A percentile compares a stretch with the other conserved stretches of the same genome.
These are phyloP conservation scores for Penicillium sp. DNA, from an alignment of 2,329 filamentous ascomycete genomes.

Conservation along the genomic window DNA sequence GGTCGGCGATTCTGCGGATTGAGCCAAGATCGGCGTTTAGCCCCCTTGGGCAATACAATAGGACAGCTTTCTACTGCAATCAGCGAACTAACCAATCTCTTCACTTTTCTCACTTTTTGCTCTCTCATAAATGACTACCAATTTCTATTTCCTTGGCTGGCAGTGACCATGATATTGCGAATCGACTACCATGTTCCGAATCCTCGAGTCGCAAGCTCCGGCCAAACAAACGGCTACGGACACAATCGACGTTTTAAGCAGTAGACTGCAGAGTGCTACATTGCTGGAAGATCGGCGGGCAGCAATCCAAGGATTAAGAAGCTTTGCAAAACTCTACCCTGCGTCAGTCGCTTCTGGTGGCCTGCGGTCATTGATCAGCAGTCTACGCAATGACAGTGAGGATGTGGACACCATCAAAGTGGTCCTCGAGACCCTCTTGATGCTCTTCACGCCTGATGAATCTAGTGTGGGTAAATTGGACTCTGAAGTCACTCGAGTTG, in stretches of 20 bases:
- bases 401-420: constrained; percentile 97
- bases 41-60: constrained; percentile 21
- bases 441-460: constrained; percentile 75
- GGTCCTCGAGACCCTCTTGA: constrained; percentile 88
- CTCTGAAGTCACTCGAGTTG: background rate
- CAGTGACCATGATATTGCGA: constrained; percentile 43
- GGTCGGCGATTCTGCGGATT: constrained; percentile 19
- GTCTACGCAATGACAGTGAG: constrained; percentile 80
- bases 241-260: constrained; percentile 86
- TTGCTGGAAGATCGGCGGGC: constrained; percentile 91
- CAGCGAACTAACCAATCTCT: constrained; percentile 2
- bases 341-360: constrained; percentile 93
- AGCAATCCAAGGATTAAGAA: constrained; percentile 86
- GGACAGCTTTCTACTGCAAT: constrained; percentile 21
- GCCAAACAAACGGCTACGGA: constrained; percentile 95
- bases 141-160: constrained; percentile 27
- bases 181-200: constrained; percentile 49
- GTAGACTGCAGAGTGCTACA: constrained; percentile 81
- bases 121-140: constrained; percentile 30
- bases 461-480: constrained; percentile 50
- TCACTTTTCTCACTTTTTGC: constrained; percentile 5
- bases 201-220: constrained; percentile 70
- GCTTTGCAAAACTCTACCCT: constrained; percentile 94
- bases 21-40: constrained; percentile 15
- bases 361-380: constrained; percentile 81